Evolutionary conservation across 306 rosid genomes (phyloP).

Genomic region (Lablab purpureus): DNA sequence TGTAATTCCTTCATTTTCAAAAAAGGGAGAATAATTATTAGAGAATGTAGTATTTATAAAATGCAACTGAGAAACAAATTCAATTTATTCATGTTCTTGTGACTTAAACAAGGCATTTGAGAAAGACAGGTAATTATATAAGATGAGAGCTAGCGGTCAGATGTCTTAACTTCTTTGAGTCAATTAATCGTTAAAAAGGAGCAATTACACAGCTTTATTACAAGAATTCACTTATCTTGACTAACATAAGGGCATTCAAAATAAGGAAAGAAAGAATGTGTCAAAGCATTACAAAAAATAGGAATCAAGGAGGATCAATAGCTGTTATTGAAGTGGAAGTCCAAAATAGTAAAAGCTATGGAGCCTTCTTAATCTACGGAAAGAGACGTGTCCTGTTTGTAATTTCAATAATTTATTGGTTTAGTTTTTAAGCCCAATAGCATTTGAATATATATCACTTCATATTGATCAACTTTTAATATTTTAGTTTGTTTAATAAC

Average conservation of each 20-base stretch:
- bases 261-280: constrained; percentile 5
- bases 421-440: background rate
- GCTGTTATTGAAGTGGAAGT: background rate
- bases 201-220: constrained; percentile 21
- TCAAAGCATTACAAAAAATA: background rate
- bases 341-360: constrained; percentile 6
- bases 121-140: background rate
- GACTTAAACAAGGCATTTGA: constrained; percentile 10
- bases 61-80: constrained; percentile 22
- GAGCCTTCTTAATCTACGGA: background rate
- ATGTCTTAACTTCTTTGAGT: background rate
- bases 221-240: constrained; percentile 1
- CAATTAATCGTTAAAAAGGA: constrained; percentile 10
- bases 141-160: background rate
- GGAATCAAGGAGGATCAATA: background rate
- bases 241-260: background rate
- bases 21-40: background rate
- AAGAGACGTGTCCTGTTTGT: background rate
- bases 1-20: background rate
- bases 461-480: background rate
- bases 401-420: background rate
- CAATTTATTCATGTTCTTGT: background rate
- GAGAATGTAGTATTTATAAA: background rate
- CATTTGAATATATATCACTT: constrained; percentile 16
- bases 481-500: constrained; percentile 6